Conservation (phyloP, 2,329 filamentous ascomycete species). For the Cordyceps militaris region DNA sequence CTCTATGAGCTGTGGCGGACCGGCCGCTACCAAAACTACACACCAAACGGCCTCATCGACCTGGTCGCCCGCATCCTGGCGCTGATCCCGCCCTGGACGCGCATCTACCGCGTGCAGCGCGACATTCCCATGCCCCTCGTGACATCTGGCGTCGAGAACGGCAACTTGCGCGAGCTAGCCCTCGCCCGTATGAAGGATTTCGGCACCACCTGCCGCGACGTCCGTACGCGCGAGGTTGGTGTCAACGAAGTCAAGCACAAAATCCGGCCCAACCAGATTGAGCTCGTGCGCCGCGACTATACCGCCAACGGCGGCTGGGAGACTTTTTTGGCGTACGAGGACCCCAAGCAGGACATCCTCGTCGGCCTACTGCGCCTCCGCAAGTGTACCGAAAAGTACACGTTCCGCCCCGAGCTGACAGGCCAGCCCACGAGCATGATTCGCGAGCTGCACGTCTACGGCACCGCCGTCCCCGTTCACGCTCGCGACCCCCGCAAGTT, state of each 20-base stretch:
- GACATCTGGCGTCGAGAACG: conserved; percentile 97
- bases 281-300: conserved; percentile 91
- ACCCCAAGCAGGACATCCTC: conserved; percentile 96
- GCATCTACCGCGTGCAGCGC: conserved; percentile 95
- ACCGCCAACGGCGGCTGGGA: conserved; percentile 96
- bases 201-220: conserved; percentile 91
- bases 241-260: conserved; percentile 99
- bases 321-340: conserved; percentile 95
- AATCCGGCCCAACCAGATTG: conserved; percentile 91
- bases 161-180: conserved; percentile 87
- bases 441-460: conserved; percentile 92
- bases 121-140: conserved; percentile 99
- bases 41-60: conserved; percentile 91
- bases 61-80: conserved; percentile 94
- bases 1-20: conserved; percentile 97
- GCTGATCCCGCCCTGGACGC: conserved; percentile 91
- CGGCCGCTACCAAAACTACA: conserved; percentile 96
- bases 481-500: conserved; percentile 93
- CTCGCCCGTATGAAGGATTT: conserved; percentile 99
- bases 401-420: conserved; percentile 79
- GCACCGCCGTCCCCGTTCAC: conserved; percentile 94
- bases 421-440: conserved; percentile 88
- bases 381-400: conserved; percentile 87
- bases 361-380: conserved; percentile 83
- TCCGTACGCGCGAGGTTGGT: conserved; percentile 91